Base-by-base conservation (phyloP, 2,329 filamentous ascomycete species). In the Endothia cerciana region DNA sequence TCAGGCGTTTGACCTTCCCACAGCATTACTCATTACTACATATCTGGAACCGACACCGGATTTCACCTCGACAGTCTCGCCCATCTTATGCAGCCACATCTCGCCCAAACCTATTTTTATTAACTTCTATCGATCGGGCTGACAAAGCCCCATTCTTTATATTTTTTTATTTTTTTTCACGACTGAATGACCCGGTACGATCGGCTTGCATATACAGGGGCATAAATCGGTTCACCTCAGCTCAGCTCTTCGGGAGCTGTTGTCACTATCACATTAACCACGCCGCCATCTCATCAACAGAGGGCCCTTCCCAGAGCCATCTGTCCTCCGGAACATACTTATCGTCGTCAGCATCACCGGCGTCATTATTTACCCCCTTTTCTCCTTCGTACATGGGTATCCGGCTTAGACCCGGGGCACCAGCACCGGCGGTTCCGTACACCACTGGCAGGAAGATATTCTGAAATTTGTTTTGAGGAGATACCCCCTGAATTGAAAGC, bases 401-500 rank as follows among this genome's bases (percentile, higher is more conserved):
- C 45, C 19, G 43, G 36, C 60, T 63, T 63, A 63, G 36, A 58
- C 28, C 60, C 28, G 19, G 41, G 28, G 33, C 17, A 28, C 25
- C 53, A 59, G 36, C 64, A 57, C 60, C 58, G 55, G 56, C 36
- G 65, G 62, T 41, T 63, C n/a, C 22, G 36, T 58, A 38, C 43
- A 67, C 10, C 43, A 67, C 10, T 28, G 30, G 33, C 49, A 58
- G 58, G 40, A 49, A 60, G 58, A 10, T 8, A 62, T 57, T 41
- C 41, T 61, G 38, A 49, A 40, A 51, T 62, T 58, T 59, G 11
- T 58, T 60, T 63, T 64, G 62, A 66, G 65, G 65, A 64, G 65
- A 67, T 67, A 67, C 65, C 65, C 65, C 40, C 51, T 45, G 60
- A 61, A 58, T 61, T 47, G 62, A 55, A 60, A 64, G 61, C 62